Evolutionary conservation across 2,329 filamentous ascomycete genomes (phyloP).

Genomic region (Dactylella cylindrospora): DNA sequence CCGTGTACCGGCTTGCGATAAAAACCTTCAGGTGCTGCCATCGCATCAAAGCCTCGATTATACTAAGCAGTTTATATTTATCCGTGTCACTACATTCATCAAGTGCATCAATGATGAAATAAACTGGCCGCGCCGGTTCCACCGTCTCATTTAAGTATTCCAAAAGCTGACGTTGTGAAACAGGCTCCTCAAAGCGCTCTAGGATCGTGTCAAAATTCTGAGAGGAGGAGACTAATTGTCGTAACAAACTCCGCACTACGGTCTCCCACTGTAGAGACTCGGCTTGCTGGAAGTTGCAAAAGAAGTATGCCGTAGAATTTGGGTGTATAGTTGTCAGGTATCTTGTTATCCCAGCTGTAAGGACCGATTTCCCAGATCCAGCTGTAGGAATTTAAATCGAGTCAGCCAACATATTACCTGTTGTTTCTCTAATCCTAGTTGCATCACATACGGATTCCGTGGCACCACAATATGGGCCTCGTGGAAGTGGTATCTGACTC

Average conservation of each 20-base stretch:
- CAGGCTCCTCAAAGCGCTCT: not conserved
- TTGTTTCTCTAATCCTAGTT: not conserved
- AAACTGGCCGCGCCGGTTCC: not conserved
- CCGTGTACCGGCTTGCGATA: slow-evolving; percentile 48
- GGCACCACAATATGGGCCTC: slow-evolving; percentile 5
- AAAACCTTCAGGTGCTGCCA: slow-evolving; percentile 48
- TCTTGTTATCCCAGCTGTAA: slow-evolving; percentile 13
- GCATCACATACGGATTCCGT: slow-evolving; percentile 5
- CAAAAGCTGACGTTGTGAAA: slow-evolving; percentile 13
- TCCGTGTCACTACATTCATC: slow-evolving; percentile 43
- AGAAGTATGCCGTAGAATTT: slow-evolving; percentile 37
- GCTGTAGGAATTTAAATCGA: slow-evolving; percentile 18
- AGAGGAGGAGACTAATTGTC: slow-evolving; percentile 30
- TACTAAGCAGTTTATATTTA: not conserved
- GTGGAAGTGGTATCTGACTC: not conserved
- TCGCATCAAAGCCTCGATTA: not conserved
- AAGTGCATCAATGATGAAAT: slow-evolving; percentile 43
- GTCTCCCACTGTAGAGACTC: slow-evolving; percentile 9
- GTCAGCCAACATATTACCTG: not conserved
- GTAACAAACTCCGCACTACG: slow-evolving; percentile 33
- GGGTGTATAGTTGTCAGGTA: not conserved
- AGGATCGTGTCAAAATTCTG: not conserved
- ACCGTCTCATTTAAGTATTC: not conserved
- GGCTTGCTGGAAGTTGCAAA: slow-evolving; percentile 33
- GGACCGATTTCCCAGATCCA: slow-evolving; percentile 44